These are phyloP conservation scores for Sanchytrium tribonematis DNA, from an alignment of 371 early-diverging fungal genomes.

Conservation along the genomic window DNA sequence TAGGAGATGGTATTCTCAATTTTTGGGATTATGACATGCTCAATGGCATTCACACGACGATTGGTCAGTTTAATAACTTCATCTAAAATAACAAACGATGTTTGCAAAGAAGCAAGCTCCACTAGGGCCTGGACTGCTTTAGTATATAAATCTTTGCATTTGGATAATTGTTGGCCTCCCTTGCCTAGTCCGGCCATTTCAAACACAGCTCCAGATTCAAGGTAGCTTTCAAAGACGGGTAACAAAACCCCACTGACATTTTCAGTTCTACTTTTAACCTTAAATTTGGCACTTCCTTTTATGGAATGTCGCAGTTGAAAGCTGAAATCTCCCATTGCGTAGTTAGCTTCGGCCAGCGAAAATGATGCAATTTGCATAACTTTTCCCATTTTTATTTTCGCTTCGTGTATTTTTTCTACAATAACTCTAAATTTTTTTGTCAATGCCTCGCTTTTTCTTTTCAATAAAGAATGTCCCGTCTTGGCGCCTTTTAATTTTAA, in stretches of 20 bases:
- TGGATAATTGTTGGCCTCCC: conserved; percentile 86
- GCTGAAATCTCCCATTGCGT: conserved; percentile 82
- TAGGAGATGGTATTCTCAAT: conserved; percentile 93
- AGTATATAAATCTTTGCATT: conserved; percentile 73
- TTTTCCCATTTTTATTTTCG: conserved; percentile 75
- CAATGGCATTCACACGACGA: conserved; percentile 97
- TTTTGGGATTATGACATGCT: conserved; percentile 91
- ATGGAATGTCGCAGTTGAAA: conserved; percentile 56
- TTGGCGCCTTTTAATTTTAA: conserved; percentile 85
- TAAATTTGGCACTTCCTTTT: conserved; percentile 67
- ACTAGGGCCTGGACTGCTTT: conserved; percentile 75
- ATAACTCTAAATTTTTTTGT: conserved; percentile 81
- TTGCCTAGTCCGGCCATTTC: conserved; percentile 89
- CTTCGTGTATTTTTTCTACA: conserved; percentile 75
- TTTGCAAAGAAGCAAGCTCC: conserved; percentile 83
- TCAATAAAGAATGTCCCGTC: conserved; percentile 75
- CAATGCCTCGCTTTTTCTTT: conserved; percentile 58
- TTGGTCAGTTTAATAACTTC: conserved; percentile 96
- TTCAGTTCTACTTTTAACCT: conserved; percentile 53
- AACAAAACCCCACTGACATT: conserved; percentile 91
- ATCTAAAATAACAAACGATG: conserved; percentile 84
- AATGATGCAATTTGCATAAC: conserved; percentile 91
- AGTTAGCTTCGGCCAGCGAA: conserved; percentile 88
- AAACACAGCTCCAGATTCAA: conserved; percentile 52
- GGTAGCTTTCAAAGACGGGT: conserved; percentile 61